These are phyloP conservation scores for Oxalis stricta DNA, from an alignment of 441 rosid species.

Conservation along the genomic window DNA sequence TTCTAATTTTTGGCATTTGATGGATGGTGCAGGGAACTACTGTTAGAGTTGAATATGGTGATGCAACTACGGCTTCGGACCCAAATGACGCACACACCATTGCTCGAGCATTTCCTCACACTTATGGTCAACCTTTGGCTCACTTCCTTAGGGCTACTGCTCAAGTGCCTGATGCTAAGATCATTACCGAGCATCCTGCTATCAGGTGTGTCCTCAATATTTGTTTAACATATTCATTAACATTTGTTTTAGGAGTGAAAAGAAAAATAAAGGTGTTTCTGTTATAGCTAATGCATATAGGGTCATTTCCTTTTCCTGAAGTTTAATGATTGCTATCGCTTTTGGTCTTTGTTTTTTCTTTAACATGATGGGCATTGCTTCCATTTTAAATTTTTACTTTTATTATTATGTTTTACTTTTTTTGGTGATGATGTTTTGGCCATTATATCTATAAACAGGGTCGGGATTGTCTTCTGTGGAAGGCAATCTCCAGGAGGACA, in stretches of 20 bases:
- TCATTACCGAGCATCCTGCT: conserved; percentile 80
- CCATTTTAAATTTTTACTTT: too few relatives aligned
- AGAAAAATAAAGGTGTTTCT: too few relatives aligned
- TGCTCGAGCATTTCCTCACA: conserved; percentile 60
- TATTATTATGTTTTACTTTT: too few relatives aligned
- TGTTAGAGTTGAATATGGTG: conserved; percentile 94
- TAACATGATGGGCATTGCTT: too few relatives aligned
- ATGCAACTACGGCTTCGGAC: conserved; percentile 55
- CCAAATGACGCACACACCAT: conserved; percentile 62
- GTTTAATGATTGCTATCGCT: too few relatives aligned
- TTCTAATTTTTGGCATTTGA: background rate
- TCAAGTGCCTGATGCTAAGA: conserved; percentile 79
- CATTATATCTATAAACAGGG: conserved; percentile 33
- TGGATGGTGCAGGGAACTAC: conserved; percentile 59
- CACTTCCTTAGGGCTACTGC: conserved; percentile 83
- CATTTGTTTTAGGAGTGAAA: too few relatives aligned
- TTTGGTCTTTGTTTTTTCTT: too few relatives aligned
- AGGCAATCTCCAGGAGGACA: conserved; percentile 99
- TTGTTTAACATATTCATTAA: background rate
- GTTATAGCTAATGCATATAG: too few relatives aligned
- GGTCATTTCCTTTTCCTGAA: too few relatives aligned
- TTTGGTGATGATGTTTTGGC: background rate
- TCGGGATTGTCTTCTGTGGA: conserved; percentile 86
- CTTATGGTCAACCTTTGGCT: conserved; percentile 87
- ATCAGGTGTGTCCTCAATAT: conserved; percentile 26